These are phyloP conservation scores for Penicillium sumatraense DNA, from an alignment of 2,329 filamentous ascomycete genomes.

Conservation along the genomic window DNA sequence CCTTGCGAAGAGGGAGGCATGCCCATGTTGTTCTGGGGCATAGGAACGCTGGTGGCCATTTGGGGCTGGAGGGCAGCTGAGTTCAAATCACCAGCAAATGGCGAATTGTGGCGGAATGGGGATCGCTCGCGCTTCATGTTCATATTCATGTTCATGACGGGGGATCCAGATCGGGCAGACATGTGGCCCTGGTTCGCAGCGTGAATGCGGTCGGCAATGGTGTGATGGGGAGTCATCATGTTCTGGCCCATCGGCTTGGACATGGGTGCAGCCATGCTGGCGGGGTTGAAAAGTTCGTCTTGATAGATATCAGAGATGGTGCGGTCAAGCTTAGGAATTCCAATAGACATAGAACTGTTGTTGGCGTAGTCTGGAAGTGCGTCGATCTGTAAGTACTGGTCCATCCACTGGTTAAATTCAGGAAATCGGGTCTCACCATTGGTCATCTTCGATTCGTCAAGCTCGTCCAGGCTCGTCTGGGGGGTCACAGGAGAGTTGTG, in stretches of 20 bases:
- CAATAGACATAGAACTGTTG: slow-evolving; percentile 41
- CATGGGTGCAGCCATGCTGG: slow-evolving; percentile 42
- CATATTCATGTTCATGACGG: slow-evolving; percentile 38
- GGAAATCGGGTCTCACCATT: slow-evolving; percentile 58
- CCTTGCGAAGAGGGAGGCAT: slow-evolving; percentile 30
- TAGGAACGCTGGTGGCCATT: slow-evolving; percentile 44
- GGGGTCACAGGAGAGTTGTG: slow-evolving; percentile 66
- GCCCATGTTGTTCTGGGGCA: slow-evolving; percentile 36
- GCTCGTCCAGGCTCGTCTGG: slow-evolving; percentile 59
- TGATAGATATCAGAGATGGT: slow-evolving; percentile 85
- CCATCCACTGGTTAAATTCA: slow-evolving; percentile 54
- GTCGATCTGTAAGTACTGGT: slow-evolving; percentile 70
- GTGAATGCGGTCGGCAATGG: slow-evolving; percentile 77
- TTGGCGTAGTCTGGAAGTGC: slow-evolving; percentile 59
- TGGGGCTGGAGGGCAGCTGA: slow-evolving; percentile 44
- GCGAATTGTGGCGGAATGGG: slow-evolving; percentile 77
- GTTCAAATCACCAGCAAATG: slow-evolving; percentile 57
- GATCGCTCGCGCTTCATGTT: slow-evolving; percentile 69
- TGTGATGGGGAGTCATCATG: slow-evolving; percentile 56
- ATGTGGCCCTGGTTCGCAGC: slow-evolving; percentile 77
- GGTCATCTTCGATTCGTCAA: slow-evolving; percentile 57
- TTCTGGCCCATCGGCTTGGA: slow-evolving; percentile 40
- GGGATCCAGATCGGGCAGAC: slow-evolving; percentile 64
- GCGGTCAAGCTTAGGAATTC: slow-evolving; percentile 76
- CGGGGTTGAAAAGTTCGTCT: slow-evolving; percentile 78